Conservation (phyloP, 2,329 filamentous ascomycete species). For the Orbilia quercus region DNA sequence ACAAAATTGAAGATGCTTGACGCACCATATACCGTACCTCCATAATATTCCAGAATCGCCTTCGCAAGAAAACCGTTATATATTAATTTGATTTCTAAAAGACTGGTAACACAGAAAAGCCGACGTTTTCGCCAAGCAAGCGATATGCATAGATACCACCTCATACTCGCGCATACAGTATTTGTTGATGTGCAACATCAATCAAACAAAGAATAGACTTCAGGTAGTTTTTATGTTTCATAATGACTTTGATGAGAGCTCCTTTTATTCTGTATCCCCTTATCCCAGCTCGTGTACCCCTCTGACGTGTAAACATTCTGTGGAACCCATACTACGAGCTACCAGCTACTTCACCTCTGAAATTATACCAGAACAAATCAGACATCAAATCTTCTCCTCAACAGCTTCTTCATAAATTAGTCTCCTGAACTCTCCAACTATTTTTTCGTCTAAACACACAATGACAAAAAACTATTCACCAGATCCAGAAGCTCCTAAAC, state of each 20-base stretch:
- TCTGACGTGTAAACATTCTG: constrained; percentile 36
- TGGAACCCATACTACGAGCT: constrained; percentile 34
- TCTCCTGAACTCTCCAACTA: neutral
- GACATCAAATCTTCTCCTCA: no score
- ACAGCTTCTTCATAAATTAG: neutral
- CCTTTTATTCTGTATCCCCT: neutral
- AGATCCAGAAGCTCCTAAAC: neutral
- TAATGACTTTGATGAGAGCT: no score
- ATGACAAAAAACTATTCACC: neutral
- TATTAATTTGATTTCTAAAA: no score
- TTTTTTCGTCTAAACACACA: neutral
- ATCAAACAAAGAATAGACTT: no score
- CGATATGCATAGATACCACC: neutral
- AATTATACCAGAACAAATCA: no score
- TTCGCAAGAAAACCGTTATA: no score
- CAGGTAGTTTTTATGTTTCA: no score
- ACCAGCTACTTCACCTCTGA: neutral
- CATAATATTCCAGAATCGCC: constrained; percentile 6
- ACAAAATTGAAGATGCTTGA: constrained; percentile 22
- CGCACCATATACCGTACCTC: constrained; percentile 8
- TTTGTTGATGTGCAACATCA: no score
- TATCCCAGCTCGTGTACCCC: constrained; percentile 30
- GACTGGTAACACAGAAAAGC: neutral
- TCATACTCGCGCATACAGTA: constrained; percentile 27
- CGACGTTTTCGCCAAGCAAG: neutral